A percentile compares a stretch with the other conserved stretches of the same genome.
phyloP scores from a whole-genome alignment of 805 yeast genomes.

The Cyberlindnera suaveolens region DNA sequence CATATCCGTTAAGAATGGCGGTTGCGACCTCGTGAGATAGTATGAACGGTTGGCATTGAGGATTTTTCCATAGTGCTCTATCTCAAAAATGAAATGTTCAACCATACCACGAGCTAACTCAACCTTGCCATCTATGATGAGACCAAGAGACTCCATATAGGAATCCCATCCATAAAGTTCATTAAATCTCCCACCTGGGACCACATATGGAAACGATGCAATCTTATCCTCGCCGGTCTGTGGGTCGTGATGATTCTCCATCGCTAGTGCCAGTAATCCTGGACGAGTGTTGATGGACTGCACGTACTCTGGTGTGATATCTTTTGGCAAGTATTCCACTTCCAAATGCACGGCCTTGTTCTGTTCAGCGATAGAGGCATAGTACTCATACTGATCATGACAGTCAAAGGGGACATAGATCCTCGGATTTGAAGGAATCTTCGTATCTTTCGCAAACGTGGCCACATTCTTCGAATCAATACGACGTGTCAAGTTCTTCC shows the following conservation, averaged over 20 bases:
- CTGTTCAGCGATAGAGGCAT: conserved; percentile 39
- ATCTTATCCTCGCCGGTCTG: conserved; percentile 42
- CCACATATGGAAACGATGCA: conserved; percentile 78
- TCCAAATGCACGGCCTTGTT: conserved; percentile 48
- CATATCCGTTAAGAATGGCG: conserved; percentile 95
- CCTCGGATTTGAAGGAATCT: conserved; percentile 66
- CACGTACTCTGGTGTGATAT: conserved; percentile 72
- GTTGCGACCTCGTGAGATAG: conserved; percentile 88
- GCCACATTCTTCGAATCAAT: conserved; percentile 57
- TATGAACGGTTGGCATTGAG: conserved; percentile 91
- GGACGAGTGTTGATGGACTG: conserved; percentile 75
- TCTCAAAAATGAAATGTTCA: conserved; percentile 86
- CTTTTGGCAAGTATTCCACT: conserved; percentile 70
- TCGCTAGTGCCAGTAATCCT: conserved; percentile 79
- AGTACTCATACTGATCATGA: conserved; percentile 69
- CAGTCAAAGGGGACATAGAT: conserved; percentile 70
- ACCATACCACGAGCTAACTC: conserved; percentile 86
- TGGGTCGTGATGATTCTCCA: conserved; percentile 48
- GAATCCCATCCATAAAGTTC: conserved; percentile 99
- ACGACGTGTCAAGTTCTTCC: conserved; percentile 72
- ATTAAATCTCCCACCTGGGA: conserved; percentile 96
- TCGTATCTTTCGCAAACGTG: conserved; percentile 72
- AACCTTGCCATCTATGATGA: conserved; percentile 56
- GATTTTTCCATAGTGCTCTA: conserved; percentile 84
- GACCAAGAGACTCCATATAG: conserved; percentile 83